Evolutionary conservation across 352 stramenopile genomes (phyloP), one percentile per base, ranked within the genome.

Genomic region (Thalassiosira oceanica): DNA sequence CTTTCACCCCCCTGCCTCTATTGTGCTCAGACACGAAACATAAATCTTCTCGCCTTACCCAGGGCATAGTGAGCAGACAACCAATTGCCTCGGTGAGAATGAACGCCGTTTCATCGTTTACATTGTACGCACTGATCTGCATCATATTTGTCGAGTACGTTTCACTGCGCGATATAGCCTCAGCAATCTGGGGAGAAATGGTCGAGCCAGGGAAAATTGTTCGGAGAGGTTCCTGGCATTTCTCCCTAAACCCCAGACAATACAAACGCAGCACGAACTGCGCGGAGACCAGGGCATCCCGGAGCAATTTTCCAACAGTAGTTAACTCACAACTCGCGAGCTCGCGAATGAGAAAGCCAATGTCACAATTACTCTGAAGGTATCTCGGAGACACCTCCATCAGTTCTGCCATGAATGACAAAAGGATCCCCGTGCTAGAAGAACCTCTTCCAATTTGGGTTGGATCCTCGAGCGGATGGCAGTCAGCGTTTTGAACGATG

Each of bases 21-120:
- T 58, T 61, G 1, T 87, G 71, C 0, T 76, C 72, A 18, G 67
- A 80, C 46, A 90, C 83, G 23, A 74, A 70, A 18, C 72, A 57
- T 21, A 90, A 55, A 16, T 70, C 51, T 39, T 80, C 74, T 45
- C 74, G 69, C 29, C 78, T 69, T 3, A 84, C 21, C 36, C 71
- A 77, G 24, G 56, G 50, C 33, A 87, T 72, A 1, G 73, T 67
- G 49, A 82, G 52, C 41, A 92, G 51, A 53, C 54, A 78, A 18
- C 73, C 79, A 13, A 92, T 45, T 15, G 81, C 70, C 50, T 92
- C 85, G 28, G 90, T 64, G 16, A 90, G 53, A 31, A 82, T 24
- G 18, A 36, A 44, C 35, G 57, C 43, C 8, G 73, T 18, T 31
- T 61, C 63, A 10, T 71, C 53, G 23, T 73, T 64, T 56, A 53